A percentile compares a stretch with the other conserved stretches of the same genome.
Conservation (phyloP, 2,329 filamentous ascomycete species). For the Aspergillus pseudoglaucus region DNA sequence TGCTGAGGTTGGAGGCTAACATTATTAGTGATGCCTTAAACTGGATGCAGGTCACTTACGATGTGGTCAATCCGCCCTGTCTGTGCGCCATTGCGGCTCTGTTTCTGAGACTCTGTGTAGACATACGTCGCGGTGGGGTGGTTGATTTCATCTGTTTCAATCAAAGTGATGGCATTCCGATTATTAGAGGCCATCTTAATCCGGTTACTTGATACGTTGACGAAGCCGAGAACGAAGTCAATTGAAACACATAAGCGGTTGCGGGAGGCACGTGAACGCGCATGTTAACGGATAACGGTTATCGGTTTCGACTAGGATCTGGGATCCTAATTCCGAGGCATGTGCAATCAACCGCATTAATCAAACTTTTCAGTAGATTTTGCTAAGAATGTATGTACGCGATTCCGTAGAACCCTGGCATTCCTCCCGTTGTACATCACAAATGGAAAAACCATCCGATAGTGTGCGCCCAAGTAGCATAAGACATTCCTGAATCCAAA, state of each 20-base stretch:
- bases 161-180: constrained; percentile 18
- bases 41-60: constrained; percentile 16
- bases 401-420: constrained; percentile 3
- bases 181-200: neutral
- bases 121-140: constrained; percentile 45
- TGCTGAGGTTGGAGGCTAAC: constrained; percentile 11
- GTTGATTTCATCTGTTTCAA: constrained; percentile 45
- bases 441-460: constrained; percentile 16
- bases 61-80: constrained; percentile 41
- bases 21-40: neutral
- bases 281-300: neutral
- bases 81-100: constrained; percentile 6
- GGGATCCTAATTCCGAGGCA: no score
- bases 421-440: constrained; percentile 6
- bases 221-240: neutral
- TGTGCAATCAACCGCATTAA: neutral
- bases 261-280: neutral
- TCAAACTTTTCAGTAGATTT: constrained; percentile 11
- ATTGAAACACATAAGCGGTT: neutral
- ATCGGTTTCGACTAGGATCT: no score
- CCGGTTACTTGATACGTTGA: neutral
- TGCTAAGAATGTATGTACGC: constrained; percentile 10
- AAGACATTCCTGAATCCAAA: constrained; percentile 1
- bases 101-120: constrained; percentile 26
- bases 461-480: constrained; percentile 9